A percentile compares a stretch with the other conserved stretches of the same genome.
phyloP scores from a whole-genome alignment of 108 stramenopile species.

The Epithemia pelagica region DNA sequence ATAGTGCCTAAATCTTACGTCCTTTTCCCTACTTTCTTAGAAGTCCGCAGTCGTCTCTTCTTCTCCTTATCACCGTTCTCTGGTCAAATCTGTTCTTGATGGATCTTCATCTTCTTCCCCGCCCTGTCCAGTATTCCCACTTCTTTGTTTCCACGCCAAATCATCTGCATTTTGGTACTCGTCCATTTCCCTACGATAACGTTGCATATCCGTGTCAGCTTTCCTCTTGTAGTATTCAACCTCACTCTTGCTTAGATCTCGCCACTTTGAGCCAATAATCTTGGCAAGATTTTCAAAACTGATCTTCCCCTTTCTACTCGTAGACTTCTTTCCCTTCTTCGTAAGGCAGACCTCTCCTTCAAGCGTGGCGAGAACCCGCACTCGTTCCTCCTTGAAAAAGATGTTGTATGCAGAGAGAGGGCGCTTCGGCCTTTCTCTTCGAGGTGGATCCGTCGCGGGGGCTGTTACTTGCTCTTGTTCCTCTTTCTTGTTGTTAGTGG shows the following conservation, averaged over 20 bases:
- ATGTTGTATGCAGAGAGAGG: slow-evolving; percentile 21
- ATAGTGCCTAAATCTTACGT: too few relatives aligned
- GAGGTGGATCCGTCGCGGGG: too few relatives aligned
- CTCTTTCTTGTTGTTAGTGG: too few relatives aligned
- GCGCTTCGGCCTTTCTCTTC: slow-evolving; percentile 11
- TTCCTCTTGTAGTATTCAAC: slow-evolving; percentile 56
- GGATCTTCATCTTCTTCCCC: too few relatives aligned
- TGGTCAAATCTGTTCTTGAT: too few relatives aligned
- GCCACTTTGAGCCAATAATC: slow-evolving; percentile 62
- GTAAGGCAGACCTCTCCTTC: neutral
- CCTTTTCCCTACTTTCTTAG: too few relatives aligned
- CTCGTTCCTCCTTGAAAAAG: slow-evolving; percentile 21
- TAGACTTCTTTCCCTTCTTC: neutral
- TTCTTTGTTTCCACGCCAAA: too few relatives aligned
- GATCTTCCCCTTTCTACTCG: slow-evolving; percentile 43
- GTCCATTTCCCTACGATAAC: slow-evolving; percentile 70
- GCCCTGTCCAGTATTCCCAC: too few relatives aligned
- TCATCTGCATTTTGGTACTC: too few relatives aligned
- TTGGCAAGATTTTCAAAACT: slow-evolving; percentile 71
- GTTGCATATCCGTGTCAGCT: slow-evolving; percentile 55
- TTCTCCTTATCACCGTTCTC: too few relatives aligned
- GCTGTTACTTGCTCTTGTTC: too few relatives aligned
- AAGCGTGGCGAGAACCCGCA: neutral
- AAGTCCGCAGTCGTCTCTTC: too few relatives aligned
- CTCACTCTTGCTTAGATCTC: slow-evolving; percentile 31